A percentile compares a stretch with the other conserved stretches of the same genome.
phyloP scores from a whole-genome alignment of 768 basidiomycete genomes.

The Termitomyces sp. region DNA sequence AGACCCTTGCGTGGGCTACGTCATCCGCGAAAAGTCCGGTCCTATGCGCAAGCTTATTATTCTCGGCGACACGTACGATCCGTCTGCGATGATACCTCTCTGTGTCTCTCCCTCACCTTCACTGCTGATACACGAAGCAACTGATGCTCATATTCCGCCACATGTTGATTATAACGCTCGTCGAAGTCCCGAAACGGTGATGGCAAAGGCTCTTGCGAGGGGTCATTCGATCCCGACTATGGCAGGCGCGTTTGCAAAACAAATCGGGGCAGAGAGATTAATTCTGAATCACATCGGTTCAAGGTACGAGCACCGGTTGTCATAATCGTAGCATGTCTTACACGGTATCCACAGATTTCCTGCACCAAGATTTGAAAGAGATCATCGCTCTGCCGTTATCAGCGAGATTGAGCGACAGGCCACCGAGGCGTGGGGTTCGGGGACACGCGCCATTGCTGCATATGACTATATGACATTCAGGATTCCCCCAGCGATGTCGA shows the following conservation, averaged over 20 bases:
- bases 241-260: conserved; percentile 73
- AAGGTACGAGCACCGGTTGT: conserved; percentile 38
- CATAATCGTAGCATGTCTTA: background rate
- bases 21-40: conserved; percentile 55
- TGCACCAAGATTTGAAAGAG: conserved; percentile 36
- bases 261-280: conserved; percentile 54
- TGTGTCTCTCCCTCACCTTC: conserved; percentile 46
- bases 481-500: conserved; percentile 24
- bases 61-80: conserved; percentile 75
- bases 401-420: conserved; percentile 62
- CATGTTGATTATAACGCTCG: conserved; percentile 47
- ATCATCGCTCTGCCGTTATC: conserved; percentile 43
- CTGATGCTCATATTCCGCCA: conserved; percentile 66
- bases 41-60: conserved; percentile 64
- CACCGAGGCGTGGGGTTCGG: conserved; percentile 51
- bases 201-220: conserved; percentile 50
- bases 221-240: conserved; percentile 80
- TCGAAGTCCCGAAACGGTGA: conserved; percentile 37
- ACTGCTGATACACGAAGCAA: conserved; percentile 84
- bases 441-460: conserved; percentile 47
- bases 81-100: conserved; percentile 55
- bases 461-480: conserved; percentile 51
- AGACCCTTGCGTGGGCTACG: conserved; percentile 82
- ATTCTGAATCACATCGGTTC: conserved; percentile 78
- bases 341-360: conserved; percentile 43